Evolutionary conservation across 1,139 yeast genomes (phyloP).

Genomic region (Yarrowia galli): DNA sequence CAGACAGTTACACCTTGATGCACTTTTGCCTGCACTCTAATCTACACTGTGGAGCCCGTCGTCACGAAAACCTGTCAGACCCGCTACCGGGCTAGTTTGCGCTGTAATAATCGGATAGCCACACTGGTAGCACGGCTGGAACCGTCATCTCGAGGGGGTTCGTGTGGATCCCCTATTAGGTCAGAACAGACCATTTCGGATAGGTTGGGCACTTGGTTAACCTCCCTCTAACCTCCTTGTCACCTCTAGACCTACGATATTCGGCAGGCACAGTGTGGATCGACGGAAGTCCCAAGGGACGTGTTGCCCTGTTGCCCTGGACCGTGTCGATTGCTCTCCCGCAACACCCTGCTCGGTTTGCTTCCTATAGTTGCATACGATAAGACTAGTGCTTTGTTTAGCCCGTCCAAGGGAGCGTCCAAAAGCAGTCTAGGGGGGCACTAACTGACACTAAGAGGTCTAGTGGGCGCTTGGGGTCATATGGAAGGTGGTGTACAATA

Average conservation of each 20-base stretch:
- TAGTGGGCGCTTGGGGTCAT: no score
- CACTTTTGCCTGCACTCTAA: neutral
- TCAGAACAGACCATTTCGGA: no score
- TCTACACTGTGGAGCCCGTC: neutral
- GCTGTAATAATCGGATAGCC: neutral
- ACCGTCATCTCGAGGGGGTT: neutral
- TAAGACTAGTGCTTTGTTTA: neutral
- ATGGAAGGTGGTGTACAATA: no score
- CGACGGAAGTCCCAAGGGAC: neutral
- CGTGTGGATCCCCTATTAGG: neutral
- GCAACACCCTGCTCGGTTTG: neutral
- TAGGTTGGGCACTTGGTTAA: no score
- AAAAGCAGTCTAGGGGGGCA: neutral
- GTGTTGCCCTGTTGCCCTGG: no score
- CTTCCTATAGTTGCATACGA: neutral
- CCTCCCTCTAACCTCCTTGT: no score
- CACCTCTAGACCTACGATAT: slow-evolving; percentile 3
- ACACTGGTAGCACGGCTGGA: neutral
- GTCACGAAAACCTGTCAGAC: neutral
- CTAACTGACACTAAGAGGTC: neutral
- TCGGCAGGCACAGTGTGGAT: slow-evolving; percentile 3
- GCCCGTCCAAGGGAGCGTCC: neutral
- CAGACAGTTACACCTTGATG: neutral
- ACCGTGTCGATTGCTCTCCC: neutral
- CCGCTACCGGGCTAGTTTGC: neutral